Percentiles rank a stretch among this genome's conserved stretches.
Evolutionary conservation across 495 filamentous ascomycete genomes (phyloP).

Genomic region (Endocarpon pusillum): DNA sequence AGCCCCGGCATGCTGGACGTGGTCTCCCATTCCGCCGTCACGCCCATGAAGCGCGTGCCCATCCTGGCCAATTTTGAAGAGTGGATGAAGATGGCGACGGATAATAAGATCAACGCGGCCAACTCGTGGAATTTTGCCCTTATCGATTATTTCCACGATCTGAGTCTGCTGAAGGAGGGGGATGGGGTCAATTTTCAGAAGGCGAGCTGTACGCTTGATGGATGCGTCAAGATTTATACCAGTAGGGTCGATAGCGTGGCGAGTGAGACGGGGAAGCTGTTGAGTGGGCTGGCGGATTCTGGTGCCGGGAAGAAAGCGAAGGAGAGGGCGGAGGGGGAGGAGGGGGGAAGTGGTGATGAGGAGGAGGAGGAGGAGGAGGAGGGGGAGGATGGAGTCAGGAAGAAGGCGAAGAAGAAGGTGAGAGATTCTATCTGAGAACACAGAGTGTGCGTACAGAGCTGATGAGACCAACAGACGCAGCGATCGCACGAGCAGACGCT

Average conservation of each 20-base stretch:
- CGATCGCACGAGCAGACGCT: slow-evolving; percentile 84
- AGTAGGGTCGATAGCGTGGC: slow-evolving; percentile 96
- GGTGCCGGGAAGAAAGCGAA: slow-evolving; percentile 58
- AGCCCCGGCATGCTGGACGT: slow-evolving; percentile 35
- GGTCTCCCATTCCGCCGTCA: slow-evolving; percentile 54
- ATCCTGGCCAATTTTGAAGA: slow-evolving; percentile 97
- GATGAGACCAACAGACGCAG: too few relatives aligned
- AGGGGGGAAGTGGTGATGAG: slow-evolving; percentile 54
- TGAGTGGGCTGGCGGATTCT: slow-evolving; percentile 89
- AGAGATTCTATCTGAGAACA: slow-evolving; percentile 2
- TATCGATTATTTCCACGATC: slow-evolving; percentile 99
- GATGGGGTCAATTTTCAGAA: slow-evolving; percentile 98
- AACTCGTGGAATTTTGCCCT: slow-evolving; percentile 99
- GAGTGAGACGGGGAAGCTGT: slow-evolving; percentile 86
- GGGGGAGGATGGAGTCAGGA: slow-evolving; percentile 48
- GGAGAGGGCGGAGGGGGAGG: slow-evolving; percentile 42
- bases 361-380: slow-evolving; percentile 66
- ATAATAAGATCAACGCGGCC: slow-evolving; percentile 98
- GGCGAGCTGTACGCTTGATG: slow-evolving; percentile 93
- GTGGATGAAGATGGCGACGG: slow-evolving; percentile 99
- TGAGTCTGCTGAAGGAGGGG: slow-evolving; percentile 91
- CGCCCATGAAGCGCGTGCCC: slow-evolving; percentile 90
- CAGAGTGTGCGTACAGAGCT: too few relatives aligned
- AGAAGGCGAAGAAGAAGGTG: slow-evolving; percentile 62
- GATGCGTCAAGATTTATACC: slow-evolving; percentile 98